Percentiles rank a stretch among this genome's conserved stretches.
Evolutionary conservation across 768 basidiomycete genomes (phyloP).

Genomic region (Tubosaeta sp.): DNA sequence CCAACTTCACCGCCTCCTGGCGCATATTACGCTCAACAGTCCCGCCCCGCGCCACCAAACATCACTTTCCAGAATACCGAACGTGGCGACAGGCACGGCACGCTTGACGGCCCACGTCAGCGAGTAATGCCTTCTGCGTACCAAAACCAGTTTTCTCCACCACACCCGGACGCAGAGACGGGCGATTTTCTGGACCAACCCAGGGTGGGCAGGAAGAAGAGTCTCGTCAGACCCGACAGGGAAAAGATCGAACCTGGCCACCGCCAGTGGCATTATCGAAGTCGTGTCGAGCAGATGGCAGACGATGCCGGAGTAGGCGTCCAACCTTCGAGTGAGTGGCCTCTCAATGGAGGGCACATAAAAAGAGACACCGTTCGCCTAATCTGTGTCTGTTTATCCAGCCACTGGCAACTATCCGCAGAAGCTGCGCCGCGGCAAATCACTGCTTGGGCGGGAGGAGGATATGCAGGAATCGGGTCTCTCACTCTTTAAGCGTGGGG

Average conservation of each 20-base stretch:
- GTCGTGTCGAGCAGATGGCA: slow-evolving; percentile 75
- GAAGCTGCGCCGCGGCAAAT: slow-evolving; percentile 76
- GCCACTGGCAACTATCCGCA: slow-evolving; percentile 78
- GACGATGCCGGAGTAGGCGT: slow-evolving; percentile 69
- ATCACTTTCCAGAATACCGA: slow-evolving; percentile 71
- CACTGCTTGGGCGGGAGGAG: slow-evolving; percentile 85
- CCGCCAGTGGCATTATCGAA: slow-evolving; percentile 91
- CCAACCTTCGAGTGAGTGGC: slow-evolving; percentile 73
- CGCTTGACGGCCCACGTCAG: slow-evolving; percentile 53
- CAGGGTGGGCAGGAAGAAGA: slow-evolving; percentile 79
- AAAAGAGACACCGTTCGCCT: neutral
- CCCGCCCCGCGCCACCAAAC: slow-evolving; percentile 30
- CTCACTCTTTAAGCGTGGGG: slow-evolving; percentile 83
- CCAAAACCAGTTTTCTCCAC: slow-evolving; percentile 44
- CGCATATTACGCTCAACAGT: slow-evolving; percentile 16
- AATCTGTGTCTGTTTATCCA: slow-evolving; percentile 23
- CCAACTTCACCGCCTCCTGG: slow-evolving; percentile 14
- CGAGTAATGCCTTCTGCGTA: slow-evolving; percentile 42
- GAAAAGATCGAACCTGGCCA: slow-evolving; percentile 96
- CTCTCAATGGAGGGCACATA: neutral
- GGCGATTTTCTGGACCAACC: slow-evolving; percentile 41
- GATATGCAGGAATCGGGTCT: slow-evolving; percentile 90
- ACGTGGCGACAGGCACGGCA: slow-evolving; percentile 60
- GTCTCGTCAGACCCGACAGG: slow-evolving; percentile 85
- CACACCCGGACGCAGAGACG: slow-evolving; percentile 30